These are phyloP conservation scores for Penicillium aurantiogriseum DNA, from an alignment of 2,329 filamentous ascomycete genomes.

Conservation along the genomic window DNA sequence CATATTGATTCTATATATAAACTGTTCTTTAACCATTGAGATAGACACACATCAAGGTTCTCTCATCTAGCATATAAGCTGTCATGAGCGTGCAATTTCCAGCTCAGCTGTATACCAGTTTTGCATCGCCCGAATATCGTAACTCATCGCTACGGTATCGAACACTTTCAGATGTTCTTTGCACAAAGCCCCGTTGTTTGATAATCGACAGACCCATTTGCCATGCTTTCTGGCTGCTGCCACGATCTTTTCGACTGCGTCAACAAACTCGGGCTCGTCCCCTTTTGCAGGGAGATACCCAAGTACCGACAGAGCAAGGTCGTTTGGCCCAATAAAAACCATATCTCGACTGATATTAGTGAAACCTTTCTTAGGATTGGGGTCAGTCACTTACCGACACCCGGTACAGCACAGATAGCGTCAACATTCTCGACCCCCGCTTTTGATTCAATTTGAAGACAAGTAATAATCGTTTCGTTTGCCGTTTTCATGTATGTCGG, in stretches of 20 bases:
- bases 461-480: constrained; percentile 33
- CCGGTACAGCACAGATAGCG: constrained; percentile 39
- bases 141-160: constrained; percentile 48
- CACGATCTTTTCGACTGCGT: constrained; percentile 59
- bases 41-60: no score
- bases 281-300: constrained; percentile 57
- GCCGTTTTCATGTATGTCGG: constrained; percentile 34
- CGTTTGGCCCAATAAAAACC: constrained; percentile 36
- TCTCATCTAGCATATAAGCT: neutral
- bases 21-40: no score
- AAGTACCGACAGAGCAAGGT: constrained; percentile 52
- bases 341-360: constrained; percentile 15
- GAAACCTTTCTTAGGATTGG: neutral
- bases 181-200: constrained; percentile 44
- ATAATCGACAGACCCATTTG: constrained; percentile 61
- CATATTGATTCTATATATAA: neutral
- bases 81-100: constrained; percentile 34
- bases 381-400: constrained; percentile 27
- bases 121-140: constrained; percentile 49
- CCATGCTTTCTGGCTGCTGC: constrained; percentile 59
- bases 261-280: constrained; percentile 55
- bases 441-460: constrained; percentile 42
- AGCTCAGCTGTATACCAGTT: constrained; percentile 49
- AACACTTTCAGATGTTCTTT: constrained; percentile 41
- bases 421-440: constrained; percentile 43